These are phyloP conservation scores for Staphylotrichum tortipilum DNA, from an alignment of 495 filamentous ascomycete species.

Conservation along the genomic window DNA sequence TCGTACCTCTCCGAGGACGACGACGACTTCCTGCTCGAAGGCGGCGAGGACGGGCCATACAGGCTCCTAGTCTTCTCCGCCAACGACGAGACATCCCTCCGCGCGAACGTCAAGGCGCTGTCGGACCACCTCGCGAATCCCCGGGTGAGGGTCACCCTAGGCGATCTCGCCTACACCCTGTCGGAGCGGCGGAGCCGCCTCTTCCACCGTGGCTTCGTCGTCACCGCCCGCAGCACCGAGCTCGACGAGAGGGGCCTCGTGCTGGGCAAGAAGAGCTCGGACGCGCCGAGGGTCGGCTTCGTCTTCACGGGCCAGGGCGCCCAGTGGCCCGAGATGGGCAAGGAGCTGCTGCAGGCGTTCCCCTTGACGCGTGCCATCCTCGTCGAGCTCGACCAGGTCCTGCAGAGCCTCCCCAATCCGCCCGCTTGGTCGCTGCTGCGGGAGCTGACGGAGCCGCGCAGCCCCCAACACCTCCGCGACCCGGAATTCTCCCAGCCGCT, in stretches of 20 bases:
- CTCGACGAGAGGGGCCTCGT: neutral
- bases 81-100: slow-evolving; percentile 11
- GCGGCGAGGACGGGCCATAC: neutral
- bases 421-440: neutral
- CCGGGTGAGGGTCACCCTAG: slow-evolving; percentile 7
- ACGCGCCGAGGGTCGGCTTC: neutral
- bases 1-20: neutral
- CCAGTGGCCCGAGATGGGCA: slow-evolving; percentile 7
- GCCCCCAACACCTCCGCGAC: neutral
- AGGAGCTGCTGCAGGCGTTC: neutral
- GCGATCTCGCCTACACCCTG: neutral
- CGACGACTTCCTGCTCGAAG: neutral
- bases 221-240: neutral
- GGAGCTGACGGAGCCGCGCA: neutral
- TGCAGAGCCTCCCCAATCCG: slow-evolving; percentile 1
- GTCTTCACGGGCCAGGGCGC: slow-evolving; percentile 14
- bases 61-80: slow-evolving; percentile 14
- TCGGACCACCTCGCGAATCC: slow-evolving; percentile 18
- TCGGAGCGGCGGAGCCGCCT: neutral
- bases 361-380: neutral
- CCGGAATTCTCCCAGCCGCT: slow-evolving; percentile 15
- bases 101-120: slow-evolving; percentile 4
- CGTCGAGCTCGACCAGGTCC: neutral
- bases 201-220: slow-evolving; percentile 9
- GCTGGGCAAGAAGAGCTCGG: neutral